Percentiles rank a stretch among this genome's conserved stretches.
These are phyloP conservation scores for Mycena chlorophos DNA, from an alignment of 768 basidiomycete species.

Conservation along the genomic window DNA sequence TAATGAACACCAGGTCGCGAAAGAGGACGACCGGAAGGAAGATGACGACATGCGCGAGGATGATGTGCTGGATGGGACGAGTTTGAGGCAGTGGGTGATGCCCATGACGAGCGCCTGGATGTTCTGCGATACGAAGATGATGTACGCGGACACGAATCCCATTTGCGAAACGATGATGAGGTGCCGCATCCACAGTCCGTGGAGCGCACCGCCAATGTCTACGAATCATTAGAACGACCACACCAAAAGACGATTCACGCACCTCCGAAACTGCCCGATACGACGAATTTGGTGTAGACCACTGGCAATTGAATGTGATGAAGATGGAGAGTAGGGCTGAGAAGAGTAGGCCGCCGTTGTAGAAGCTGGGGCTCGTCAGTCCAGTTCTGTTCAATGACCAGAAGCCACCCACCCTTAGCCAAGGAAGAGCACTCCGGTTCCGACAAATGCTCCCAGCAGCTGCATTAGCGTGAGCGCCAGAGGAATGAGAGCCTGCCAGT, in stretches of 20 bases:
- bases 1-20: conserved; percentile 92
- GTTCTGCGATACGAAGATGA: conserved; percentile 94
- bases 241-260: conserved; percentile 20
- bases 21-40: conserved; percentile 90
- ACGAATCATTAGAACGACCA: conserved; percentile 1
- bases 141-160: conserved; percentile 88
- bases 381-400: neutral
- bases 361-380: conserved; percentile 58
- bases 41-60: conserved; percentile 78
- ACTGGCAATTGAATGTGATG: conserved; percentile 85
- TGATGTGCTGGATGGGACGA: conserved; percentile 76
- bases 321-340: conserved; percentile 72
- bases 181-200: conserved; percentile 92
- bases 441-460: conserved; percentile 92
- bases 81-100: conserved; percentile 55
- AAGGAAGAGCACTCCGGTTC: conserved; percentile 93
- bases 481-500: conserved; percentile 9
- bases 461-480: conserved; percentile 28
- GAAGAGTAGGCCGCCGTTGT: conserved; percentile 93
- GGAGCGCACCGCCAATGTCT: conserved; percentile 93
- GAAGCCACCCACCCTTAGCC: conserved; percentile 83
- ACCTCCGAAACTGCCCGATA: conserved; percentile 94
- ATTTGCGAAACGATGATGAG: conserved; percentile 86
- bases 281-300: conserved; percentile 81
- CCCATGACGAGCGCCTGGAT: conserved; percentile 43